Conservation (phyloP, 75 land plant species). For the Larix kaempferi region DNA sequence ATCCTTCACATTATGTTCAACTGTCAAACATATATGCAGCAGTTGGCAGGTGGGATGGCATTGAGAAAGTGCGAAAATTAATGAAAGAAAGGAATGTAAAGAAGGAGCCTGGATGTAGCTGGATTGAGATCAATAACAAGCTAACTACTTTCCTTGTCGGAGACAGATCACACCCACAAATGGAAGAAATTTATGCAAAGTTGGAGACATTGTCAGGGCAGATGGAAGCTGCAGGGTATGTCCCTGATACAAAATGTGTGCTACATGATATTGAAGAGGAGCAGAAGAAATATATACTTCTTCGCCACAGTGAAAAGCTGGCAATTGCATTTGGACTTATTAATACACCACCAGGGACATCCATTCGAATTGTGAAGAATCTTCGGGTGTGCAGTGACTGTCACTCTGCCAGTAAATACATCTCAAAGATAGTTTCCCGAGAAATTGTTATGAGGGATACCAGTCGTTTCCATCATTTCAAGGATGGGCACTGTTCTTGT, state of each 20-base stretch:
- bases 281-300: background rate
- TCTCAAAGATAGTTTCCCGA: background rate
- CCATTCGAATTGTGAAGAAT: background rate
- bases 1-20: constrained; percentile 3
- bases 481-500: background rate
- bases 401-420: background rate
- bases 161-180: background rate
- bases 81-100: background rate
- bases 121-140: constrained; percentile 11
- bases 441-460: background rate
- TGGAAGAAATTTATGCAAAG: constrained; percentile 4
- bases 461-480: constrained; percentile 3
- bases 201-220: background rate
- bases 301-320: background rate
- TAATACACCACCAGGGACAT: background rate
- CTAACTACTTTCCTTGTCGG: constrained; percentile 1
- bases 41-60: constrained; percentile 10
- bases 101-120: constrained; percentile 8
- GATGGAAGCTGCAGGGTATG: background rate
- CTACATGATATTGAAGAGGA: background rate
- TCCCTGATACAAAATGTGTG: background rate
- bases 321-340: background rate
- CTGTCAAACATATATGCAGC: constrained; percentile 3
- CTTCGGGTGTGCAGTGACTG: background rate
- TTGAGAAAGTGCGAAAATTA: background rate